These are phyloP conservation scores for Tulasnella sp. DNA, from an alignment of 768 basidiomycete species.

Conservation along the genomic window DNA sequence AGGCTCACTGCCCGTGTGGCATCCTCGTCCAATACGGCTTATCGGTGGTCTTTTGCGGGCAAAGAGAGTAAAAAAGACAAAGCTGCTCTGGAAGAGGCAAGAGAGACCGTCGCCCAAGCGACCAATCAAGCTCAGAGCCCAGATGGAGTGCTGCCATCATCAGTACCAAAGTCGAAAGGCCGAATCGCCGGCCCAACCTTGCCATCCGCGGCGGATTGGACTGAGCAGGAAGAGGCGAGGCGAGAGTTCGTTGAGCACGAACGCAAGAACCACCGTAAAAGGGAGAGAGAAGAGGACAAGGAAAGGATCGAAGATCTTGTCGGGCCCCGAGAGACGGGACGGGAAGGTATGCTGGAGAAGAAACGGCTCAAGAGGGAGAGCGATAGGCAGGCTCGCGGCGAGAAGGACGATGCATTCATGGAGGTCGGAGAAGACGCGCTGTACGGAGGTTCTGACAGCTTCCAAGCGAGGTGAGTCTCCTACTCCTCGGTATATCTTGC, in stretches of 20 bases:
- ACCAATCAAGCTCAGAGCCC: slow-evolving; percentile 38
- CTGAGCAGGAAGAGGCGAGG: slow-evolving; percentile 60
- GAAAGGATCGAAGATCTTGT: slow-evolving; percentile 72
- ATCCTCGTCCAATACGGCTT: slow-evolving; percentile 69
- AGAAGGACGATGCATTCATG: slow-evolving; percentile 66
- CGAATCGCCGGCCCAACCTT: slow-evolving; percentile 58
- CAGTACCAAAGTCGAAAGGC: slow-evolving; percentile 25
- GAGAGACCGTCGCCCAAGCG: slow-evolving; percentile 53
- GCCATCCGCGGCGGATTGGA: slow-evolving; percentile 64
- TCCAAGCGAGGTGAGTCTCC: slow-evolving; percentile 60
- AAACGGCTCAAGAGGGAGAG: slow-evolving; percentile 67
- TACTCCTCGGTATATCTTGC: slow-evolving; percentile 32
- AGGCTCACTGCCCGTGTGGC: slow-evolving; percentile 52
- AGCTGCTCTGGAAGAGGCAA: slow-evolving; percentile 54
- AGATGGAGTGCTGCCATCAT: slow-evolving; percentile 18
- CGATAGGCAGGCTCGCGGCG: slow-evolving; percentile 60
- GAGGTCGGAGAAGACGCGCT: slow-evolving; percentile 76
- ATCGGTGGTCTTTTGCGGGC: slow-evolving; percentile 83
- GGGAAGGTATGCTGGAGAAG: slow-evolving; percentile 84
- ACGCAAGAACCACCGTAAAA: slow-evolving; percentile 58
- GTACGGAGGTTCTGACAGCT: slow-evolving; percentile 72
- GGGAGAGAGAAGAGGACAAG: slow-evolving; percentile 59
- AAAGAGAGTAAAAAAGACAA: slow-evolving; percentile 58
- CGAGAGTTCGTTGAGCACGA: slow-evolving; percentile 53
- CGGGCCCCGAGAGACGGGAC: slow-evolving; percentile 73